Conservation (phyloP, 495 filamentous ascomycete species). For the Tuber magnatum region DNA sequence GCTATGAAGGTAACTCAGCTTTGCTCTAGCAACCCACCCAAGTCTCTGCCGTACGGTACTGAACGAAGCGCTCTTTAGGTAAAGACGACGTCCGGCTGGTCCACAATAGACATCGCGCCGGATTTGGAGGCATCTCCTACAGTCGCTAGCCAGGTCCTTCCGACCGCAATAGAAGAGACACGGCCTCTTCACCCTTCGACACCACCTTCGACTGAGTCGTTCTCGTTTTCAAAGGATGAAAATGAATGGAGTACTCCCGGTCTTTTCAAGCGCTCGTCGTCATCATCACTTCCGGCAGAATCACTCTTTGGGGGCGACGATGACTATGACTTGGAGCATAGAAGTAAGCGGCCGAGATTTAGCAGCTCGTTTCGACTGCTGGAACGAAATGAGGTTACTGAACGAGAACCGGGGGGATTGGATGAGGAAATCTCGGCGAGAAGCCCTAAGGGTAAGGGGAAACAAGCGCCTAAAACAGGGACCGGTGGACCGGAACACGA, state of each 20-base stretch:
- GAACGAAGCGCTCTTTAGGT: constrained; percentile 11
- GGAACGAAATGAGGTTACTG: constrained; percentile 18
- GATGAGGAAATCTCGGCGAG: constrained; percentile 7
- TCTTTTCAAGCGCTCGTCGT: constrained; percentile 27
- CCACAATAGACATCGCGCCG: constrained; percentile 18
- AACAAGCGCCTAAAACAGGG: neutral
- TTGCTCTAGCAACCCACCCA: neutral
- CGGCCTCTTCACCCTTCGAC: neutral
- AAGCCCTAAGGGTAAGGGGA: constrained; percentile 4
- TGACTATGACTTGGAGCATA: constrained; percentile 54
- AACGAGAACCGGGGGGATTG: constrained; percentile 15
- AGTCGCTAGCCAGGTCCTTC: neutral
- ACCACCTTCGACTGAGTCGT: constrained; percentile 4
- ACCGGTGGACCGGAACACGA: neutral
- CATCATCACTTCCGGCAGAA: constrained; percentile 7
- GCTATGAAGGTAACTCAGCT: constrained; percentile 33
- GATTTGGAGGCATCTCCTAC: constrained; percentile 5
- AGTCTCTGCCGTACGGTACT: neutral
- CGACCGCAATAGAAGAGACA: neutral
- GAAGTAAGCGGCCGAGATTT: constrained; percentile 67
- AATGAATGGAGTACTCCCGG: constrained; percentile 31
- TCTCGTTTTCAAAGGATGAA: constrained; percentile 21
- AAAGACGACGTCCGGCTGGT: constrained; percentile 27
- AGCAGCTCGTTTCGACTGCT: constrained; percentile 43
- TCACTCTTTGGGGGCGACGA: constrained; percentile 68